Evolutionary conservation across 306 rosid species (phyloP), one percentile per base, ranked within the genome.

Genomic region (Prunus mira): DNA sequence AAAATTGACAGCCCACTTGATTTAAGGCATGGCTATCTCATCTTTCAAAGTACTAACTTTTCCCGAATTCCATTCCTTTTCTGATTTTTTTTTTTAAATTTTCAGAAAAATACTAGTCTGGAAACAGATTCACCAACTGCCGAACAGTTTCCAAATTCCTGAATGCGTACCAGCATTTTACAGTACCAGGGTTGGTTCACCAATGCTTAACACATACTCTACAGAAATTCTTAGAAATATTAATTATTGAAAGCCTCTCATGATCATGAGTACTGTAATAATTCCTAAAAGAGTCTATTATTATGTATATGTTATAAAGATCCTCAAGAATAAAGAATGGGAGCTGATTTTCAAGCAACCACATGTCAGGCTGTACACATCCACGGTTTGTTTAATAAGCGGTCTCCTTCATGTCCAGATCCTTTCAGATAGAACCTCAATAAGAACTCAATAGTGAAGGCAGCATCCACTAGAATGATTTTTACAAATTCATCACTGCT

Each of bases 271-370:
- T 64, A 27, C 19, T 0, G 27, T 25, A 25, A 25, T 25, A 25
- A 25, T 25, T 25, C 27, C 27, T 25, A 25, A 25, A 25, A 25
- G 27, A 62, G 13, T 27, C 60, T 0, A 54, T n/a, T 0, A 54
- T 28, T 81, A 32, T 49, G 19, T 66, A 20, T 12, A 32, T 3
- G 24, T 34, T 30, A 32, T 78, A 83, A 83, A 82, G 25, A 1
- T 77, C 81, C n/a, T 79, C 74, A 14, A 81, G 79, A 32, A 86
- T 78, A 55, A 76, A 79, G 77, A 81, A 76, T 24, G 90, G 90
- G 51, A 84, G 76, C 30, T 86, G 86, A 79, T 84, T 86, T 64
- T 86, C 89, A 19, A 86, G 80, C 38, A 83, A 15, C 51, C 78
- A 24, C 56, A 81, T 34, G 54, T 86, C 89, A 61, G 41, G 20